Conservation (phyloP, 2,329 filamentous ascomycete genomes). For the Thelonectria blattea region DNA sequence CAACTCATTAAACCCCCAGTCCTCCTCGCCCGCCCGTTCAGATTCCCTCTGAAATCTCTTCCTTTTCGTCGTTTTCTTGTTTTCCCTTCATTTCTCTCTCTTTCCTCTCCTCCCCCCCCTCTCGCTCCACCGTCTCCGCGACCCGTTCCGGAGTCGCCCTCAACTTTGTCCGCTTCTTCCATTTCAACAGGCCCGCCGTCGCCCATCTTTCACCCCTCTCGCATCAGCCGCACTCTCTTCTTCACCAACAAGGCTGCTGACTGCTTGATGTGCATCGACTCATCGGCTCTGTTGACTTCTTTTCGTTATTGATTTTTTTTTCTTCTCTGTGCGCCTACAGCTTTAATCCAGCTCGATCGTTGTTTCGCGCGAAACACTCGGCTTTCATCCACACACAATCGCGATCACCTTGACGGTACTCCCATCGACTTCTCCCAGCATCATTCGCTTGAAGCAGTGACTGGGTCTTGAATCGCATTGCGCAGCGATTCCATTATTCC, state of each 20-base stretch:
- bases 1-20: slow-evolving; percentile 44
- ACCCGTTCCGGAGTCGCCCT: slow-evolving; percentile 40
- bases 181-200: slow-evolving; percentile 35
- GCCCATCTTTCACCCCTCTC: slow-evolving; percentile 30
- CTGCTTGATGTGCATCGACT: slow-evolving; percentile 37
- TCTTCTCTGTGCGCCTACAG: slow-evolving; percentile 50
- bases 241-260: slow-evolving; percentile 35
- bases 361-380: slow-evolving; percentile 38
- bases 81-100: slow-evolving; percentile 39
- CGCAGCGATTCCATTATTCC: slow-evolving; percentile 42
- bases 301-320: slow-evolving; percentile 36
- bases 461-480: slow-evolving; percentile 42
- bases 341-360: slow-evolving; percentile 48
- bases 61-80: slow-evolving; percentile 39
- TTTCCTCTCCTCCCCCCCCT: slow-evolving; percentile 31
- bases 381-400: slow-evolving; percentile 41
- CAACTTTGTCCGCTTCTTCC: slow-evolving; percentile 35
- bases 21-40: slow-evolving; percentile 35
- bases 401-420: slow-evolving; percentile 50
- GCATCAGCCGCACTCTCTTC: slow-evolving; percentile 40
- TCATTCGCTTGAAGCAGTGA: slow-evolving; percentile 55
- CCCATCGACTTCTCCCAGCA: slow-evolving; percentile 40
- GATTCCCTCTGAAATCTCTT: slow-evolving; percentile 40
- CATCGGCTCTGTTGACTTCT: slow-evolving; percentile 38
- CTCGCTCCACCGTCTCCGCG: slow-evolving; percentile 43